Evolutionary conservation across 768 basidiomycete species (phyloP).

Genomic region (Kockovaella imperatae): DNA sequence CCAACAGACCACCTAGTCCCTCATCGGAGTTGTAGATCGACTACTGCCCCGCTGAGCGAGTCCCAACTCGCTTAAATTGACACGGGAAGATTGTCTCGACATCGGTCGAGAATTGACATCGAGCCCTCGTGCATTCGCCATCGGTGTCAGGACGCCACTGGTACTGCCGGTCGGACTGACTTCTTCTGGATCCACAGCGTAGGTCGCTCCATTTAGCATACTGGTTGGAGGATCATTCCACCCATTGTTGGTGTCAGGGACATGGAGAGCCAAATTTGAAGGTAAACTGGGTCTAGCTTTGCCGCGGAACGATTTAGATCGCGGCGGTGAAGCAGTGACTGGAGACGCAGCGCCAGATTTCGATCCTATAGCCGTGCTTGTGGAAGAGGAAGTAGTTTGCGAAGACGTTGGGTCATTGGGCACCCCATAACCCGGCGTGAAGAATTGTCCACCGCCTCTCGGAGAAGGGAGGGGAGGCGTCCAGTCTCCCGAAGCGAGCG

Average conservation of each 20-base stretch:
- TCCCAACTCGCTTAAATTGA: slow-evolving; percentile 39
- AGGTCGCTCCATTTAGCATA: slow-evolving; percentile 3
- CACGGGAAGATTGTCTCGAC: slow-evolving; percentile 37
- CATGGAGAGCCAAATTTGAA: slow-evolving; percentile 10
- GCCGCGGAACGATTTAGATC: slow-evolving; percentile 1
- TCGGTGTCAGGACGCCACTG: slow-evolving; percentile 6
- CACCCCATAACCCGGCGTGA: slow-evolving; percentile 8
- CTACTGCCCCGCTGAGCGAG: slow-evolving; percentile 24
- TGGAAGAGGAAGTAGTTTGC: background rate
- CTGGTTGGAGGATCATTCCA: slow-evolving; percentile 41
- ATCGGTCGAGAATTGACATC: too few relatives aligned
- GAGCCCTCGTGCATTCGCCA: slow-evolving; percentile 2
- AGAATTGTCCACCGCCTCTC: slow-evolving; percentile 10
- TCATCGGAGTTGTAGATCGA: slow-evolving; percentile 16
- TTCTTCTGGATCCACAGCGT: too few relatives aligned
- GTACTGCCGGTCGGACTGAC: background rate
- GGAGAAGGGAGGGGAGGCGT: too few relatives aligned
- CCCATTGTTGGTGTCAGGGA: slow-evolving; percentile 4
- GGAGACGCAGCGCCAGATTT: slow-evolving; percentile 2
- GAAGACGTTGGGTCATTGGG: background rate
- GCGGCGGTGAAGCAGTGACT: background rate
- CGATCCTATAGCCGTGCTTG: too few relatives aligned
- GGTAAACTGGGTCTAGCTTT: background rate
- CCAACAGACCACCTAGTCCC: too few relatives aligned
- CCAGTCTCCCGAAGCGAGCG: too few relatives aligned